Conservation (phyloP, 192 early-diverging fungal species). For the Pilaira anomala region DNA sequence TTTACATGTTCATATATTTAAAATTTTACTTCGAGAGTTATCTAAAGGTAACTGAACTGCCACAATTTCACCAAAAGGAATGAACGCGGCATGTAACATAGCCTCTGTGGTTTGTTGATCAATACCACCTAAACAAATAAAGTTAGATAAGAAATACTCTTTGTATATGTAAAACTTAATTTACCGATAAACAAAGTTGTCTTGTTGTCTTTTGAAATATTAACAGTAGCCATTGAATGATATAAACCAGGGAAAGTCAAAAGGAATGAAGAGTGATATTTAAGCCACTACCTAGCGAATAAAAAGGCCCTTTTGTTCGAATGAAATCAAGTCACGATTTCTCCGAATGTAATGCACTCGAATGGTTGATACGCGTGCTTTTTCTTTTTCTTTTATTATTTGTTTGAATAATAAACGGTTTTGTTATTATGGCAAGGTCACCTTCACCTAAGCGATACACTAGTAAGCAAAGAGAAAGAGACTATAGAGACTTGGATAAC, state of each 20-base stretch:
- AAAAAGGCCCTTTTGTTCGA: neutral
- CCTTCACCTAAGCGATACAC: conserved; percentile 16
- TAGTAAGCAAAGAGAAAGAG: conserved; percentile 6
- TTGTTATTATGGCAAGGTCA: conserved; percentile 7
- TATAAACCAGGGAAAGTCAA: neutral
- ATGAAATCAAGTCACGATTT: neutral
- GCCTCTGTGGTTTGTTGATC: conserved; percentile 75
- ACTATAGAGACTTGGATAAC: conserved; percentile 23
- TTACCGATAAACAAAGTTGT: conserved; percentile 49
- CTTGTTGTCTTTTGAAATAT: conserved; percentile 35
- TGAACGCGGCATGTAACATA: conserved; percentile 82
- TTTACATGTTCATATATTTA: neutral
- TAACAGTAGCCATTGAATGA: conserved; percentile 10
- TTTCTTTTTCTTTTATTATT: conserved; percentile 4
- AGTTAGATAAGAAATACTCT: no score
- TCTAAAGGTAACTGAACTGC: conserved; percentile 84
- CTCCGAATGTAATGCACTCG: neutral
- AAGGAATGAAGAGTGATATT: no score
- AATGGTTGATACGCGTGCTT: neutral
- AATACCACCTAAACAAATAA: conserved; percentile 59
- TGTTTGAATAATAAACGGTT: neutral
- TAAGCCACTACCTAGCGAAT: no score
- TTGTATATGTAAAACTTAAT: neutral
- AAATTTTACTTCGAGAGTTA: conserved; percentile 56
- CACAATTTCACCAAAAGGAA: conserved; percentile 95